phyloP scores from a whole-genome alignment of 108 stramenopile species.

The Skeletonema menzelii region DNA sequence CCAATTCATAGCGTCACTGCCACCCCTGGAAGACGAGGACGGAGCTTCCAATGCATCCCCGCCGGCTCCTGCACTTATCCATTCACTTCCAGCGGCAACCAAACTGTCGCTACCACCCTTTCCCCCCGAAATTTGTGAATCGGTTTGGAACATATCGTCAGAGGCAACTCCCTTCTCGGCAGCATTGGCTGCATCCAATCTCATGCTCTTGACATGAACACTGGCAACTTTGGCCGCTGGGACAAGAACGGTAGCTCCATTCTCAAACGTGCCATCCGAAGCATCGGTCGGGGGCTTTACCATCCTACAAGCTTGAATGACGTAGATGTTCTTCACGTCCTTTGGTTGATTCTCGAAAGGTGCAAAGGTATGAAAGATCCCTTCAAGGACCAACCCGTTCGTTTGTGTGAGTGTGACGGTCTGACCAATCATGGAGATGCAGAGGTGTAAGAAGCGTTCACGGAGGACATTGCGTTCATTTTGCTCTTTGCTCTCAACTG shows the following conservation, averaged over 20 bases:
- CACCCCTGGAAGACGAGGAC: slow-evolving; percentile 26
- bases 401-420: slow-evolving; percentile 54
- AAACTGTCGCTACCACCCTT: slow-evolving; percentile 37
- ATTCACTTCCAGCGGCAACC: slow-evolving; percentile 79
- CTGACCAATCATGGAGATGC: slow-evolving; percentile 67
- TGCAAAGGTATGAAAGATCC: slow-evolving; percentile 75
- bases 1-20: slow-evolving; percentile 20
- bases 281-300: slow-evolving; percentile 21
- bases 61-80: slow-evolving; percentile 52
- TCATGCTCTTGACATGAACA: slow-evolving; percentile 59
- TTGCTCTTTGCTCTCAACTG: not conserved
- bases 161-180: slow-evolving; percentile 8
- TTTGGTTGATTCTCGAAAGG: slow-evolving; percentile 50
- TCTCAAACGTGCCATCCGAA: slow-evolving; percentile 22
- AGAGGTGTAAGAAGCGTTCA: slow-evolving; percentile 70
- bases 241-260: slow-evolving; percentile 63
- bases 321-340: slow-evolving; percentile 60
- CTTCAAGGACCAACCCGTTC: slow-evolving; percentile 70
- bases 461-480: slow-evolving; percentile 39
- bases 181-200: slow-evolving; percentile 37
- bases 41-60: slow-evolving; percentile 7
- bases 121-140: slow-evolving; percentile 68
- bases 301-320: slow-evolving; percentile 56
- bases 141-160: slow-evolving; percentile 53
- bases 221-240: slow-evolving; percentile 51